Conservation (phyloP, 805 yeast genomes). For the Zygosaccharomyces kombuchaensis region DNA sequence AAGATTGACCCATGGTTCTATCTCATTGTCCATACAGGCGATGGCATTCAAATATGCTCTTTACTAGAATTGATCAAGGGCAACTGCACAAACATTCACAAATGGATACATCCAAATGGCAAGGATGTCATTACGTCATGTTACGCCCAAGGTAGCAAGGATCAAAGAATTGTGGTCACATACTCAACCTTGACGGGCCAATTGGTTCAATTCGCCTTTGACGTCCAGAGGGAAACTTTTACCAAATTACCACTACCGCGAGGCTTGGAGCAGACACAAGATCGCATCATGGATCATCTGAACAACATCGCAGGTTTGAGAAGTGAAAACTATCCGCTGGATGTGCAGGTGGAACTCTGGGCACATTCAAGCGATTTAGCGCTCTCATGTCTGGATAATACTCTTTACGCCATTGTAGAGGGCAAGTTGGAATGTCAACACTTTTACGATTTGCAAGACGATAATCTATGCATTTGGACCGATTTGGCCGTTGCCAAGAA, state of each 20-base stretch:
- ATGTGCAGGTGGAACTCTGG: neutral
- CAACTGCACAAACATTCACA: neutral
- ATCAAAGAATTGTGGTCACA: constrained; percentile 11
- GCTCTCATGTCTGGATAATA: constrained; percentile 15
- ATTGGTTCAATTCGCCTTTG: constrained; percentile 13
- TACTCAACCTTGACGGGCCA: constrained; percentile 19
- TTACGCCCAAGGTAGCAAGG: constrained; percentile 13
- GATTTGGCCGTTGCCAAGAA: constrained; percentile 17
- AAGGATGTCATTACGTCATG: constrained; percentile 13
- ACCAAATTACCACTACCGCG: constrained; percentile 2
- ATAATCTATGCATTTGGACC: constrained; percentile 8
- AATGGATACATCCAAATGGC: constrained; percentile 11
- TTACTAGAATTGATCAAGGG: constrained; percentile 10
- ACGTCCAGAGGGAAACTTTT: constrained; percentile 8
- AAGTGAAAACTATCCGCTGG: neutral
- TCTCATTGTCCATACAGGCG: constrained; percentile 15
- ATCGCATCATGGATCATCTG: constrained; percentile 2
- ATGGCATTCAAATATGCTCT: constrained; percentile 16
- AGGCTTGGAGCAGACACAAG: constrained; percentile 5
- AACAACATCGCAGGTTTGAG: constrained; percentile 7
- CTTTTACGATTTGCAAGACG: neutral
- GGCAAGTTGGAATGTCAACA: constrained; percentile 10
- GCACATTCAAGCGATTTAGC: constrained; percentile 1
- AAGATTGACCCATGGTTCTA: neutral
- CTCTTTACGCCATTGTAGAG: constrained; percentile 10